A percentile compares a stretch with the other conserved stretches of the same genome.
phyloP scores from a whole-genome alignment of 768 basidiomycete genomes.

The Termitomyces sp. region DNA sequence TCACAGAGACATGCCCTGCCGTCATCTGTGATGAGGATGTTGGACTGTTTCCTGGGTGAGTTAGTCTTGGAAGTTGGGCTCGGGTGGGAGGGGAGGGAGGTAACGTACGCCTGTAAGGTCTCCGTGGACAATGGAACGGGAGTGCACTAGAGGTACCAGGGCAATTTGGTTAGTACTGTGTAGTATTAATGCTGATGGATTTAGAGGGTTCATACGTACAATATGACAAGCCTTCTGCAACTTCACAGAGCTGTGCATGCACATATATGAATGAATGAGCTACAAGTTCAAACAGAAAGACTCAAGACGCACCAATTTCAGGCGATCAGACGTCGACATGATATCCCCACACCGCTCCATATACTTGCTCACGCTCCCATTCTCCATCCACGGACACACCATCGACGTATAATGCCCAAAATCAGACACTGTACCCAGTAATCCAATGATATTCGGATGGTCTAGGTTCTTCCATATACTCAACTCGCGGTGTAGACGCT shows the following conservation, averaged over 20 bases:
- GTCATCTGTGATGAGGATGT: constrained; percentile 40
- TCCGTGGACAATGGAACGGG: constrained; percentile 36
- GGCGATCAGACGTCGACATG: constrained; percentile 29
- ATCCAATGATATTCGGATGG: constrained; percentile 35
- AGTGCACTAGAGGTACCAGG: constrained; percentile 27
- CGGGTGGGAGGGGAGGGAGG: neutral
- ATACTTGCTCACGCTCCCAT: constrained; percentile 31
- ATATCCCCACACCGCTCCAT: constrained; percentile 33
- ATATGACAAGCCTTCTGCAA: constrained; percentile 36
- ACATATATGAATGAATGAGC: neutral
- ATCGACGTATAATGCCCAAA: constrained; percentile 35
- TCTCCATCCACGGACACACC: constrained; percentile 42
- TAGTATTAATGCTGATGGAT: too few species aligned
- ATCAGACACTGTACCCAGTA: constrained; percentile 32
- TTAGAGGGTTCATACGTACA: constrained; percentile 21
- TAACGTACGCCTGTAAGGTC: constrained; percentile 37
- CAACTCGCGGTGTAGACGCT: constrained; percentile 35
- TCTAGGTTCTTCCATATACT: constrained; percentile 33
- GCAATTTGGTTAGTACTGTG: too few species aligned
- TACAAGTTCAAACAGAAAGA: neutral
- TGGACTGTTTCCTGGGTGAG: constrained; percentile 32
- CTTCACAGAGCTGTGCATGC: constrained; percentile 29
- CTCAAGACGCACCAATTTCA: constrained; percentile 27
- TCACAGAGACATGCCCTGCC: constrained; percentile 41
- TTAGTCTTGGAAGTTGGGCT: constrained; percentile 6